Evolutionary conservation across 2,329 filamentous ascomycete genomes (phyloP), one percentile per base, ranked within the genome.

Genomic region (Diaporthe ampelina): DNA sequence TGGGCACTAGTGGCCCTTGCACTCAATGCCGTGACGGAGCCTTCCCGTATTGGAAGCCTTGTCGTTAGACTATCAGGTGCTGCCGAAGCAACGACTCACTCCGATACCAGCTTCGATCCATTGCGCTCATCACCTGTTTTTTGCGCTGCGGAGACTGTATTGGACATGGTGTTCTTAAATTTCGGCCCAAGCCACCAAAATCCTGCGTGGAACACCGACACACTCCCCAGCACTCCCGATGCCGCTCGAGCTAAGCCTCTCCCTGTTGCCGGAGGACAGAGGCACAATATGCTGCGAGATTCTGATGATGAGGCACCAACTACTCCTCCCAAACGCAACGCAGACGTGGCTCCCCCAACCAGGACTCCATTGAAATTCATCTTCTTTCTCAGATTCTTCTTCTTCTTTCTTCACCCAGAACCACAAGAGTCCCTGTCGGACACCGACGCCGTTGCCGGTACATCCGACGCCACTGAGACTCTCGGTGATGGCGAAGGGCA

Each of bases 141-240:
- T n/a, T 58, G 56, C n/a, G 19, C 32, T 32, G 56, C 21, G 21
- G 56, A 58, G 56, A 58, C 26, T 7, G 1, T 58, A 1, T 37
- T n/a, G 56, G 56, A 58, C 29, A 37, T 58, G n/a, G 37, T 58
- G 8, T 58, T 58, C n/a, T n/a, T n/a, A n/a, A n/a, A n/a, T n/a
- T n/a, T n/a, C n/a, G n/a, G n/a, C n/a, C n/a, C n/a, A n/a, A n/a
- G n/a, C n/a, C n/a, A n/a, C n/a, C n/a, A n/a, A n/a, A n/a, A n/a
- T n/a, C n/a, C n/a, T n/a, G n/a, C n/a, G n/a, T n/a, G n/a, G n/a
- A n/a, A n/a, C n/a, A n/a, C n/a, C n/a, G n/a, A n/a, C n/a, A n/a
- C n/a, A n/a, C n/a, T n/a, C n/a, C n/a, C n/a, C n/a, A n/a, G n/a
- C n/a, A n/a, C n/a, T n/a, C n/a, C n/a, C n/a, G n/a, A n/a, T n/a